Percentiles rank a stretch among this genome's conserved stretches.
Conservation (phyloP, 495 filamentous ascomycete species). For the Thermochaetoides thermophila region DNA sequence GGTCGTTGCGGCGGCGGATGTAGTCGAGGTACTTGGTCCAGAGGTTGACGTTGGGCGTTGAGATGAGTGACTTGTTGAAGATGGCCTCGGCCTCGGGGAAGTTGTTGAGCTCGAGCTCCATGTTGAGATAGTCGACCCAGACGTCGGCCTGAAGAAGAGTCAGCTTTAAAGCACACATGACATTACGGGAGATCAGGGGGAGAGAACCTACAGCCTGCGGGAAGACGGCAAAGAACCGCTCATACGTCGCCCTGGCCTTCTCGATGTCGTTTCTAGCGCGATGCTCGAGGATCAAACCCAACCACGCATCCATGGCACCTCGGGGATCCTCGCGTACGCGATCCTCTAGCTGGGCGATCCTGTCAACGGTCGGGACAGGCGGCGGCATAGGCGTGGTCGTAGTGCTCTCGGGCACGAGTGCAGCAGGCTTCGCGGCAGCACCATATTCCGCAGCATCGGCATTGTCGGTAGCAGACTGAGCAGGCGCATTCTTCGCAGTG, state of each 20-base stretch:
- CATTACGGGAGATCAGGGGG: not conserved
- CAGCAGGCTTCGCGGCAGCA: conserved; percentile 15
- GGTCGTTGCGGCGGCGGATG: conserved; percentile 75
- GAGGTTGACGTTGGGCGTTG: conserved; percentile 63
- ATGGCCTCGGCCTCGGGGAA: conserved; percentile 63
- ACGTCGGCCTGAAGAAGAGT: conserved; percentile 55
- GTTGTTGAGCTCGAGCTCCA: conserved; percentile 77
- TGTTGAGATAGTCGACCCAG: conserved; percentile 71
- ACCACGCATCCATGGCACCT: conserved; percentile 83
- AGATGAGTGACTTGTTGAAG: conserved; percentile 57
- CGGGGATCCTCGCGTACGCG: conserved; percentile 79
- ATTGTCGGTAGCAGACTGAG: conserved; percentile 8
- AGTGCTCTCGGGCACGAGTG: conserved; percentile 2
- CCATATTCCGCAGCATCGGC: conserved; percentile 5
- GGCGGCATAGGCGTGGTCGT: not conserved
- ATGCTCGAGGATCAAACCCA: conserved; percentile 73
- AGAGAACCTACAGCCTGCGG: conserved; percentile 72
- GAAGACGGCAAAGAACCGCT: conserved; percentile 74
- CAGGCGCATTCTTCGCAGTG: conserved; percentile 16
- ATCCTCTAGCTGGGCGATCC: conserved; percentile 74
- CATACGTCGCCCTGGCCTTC: conserved; percentile 65
- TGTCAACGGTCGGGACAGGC: conserved; percentile 38
- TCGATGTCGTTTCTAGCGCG: conserved; percentile 66
- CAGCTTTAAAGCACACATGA: conserved; percentile 6
- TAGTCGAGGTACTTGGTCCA: conserved; percentile 95